Evolutionary conservation across 1,139 yeast species (phyloP), one percentile per base, ranked within the genome.

Genomic region (Pichia terricola): DNA sequence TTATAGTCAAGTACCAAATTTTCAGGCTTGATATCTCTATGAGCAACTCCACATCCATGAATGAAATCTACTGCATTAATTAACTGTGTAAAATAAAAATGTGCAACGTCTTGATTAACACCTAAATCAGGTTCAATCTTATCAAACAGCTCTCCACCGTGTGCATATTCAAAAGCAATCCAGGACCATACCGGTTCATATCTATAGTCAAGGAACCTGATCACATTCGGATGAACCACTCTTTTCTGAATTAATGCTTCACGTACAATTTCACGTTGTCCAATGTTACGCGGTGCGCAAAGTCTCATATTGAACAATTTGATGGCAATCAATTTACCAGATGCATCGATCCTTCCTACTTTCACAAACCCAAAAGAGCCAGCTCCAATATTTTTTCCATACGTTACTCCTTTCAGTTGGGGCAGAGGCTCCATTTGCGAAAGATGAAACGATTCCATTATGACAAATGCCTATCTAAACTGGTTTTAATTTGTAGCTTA

Each of bases 21-120:
- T 57, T 87, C 96, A 0, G 96, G 96, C 58, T 87, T 87, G 46
- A 88, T 83, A 59, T 87, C 95, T 50, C 96, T 63, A 64, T 87
- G 96, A 4, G 94, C 89, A 37, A 87, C 82, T 42, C 91, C 87
- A 41, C 72, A 73, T 3, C 71, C 67, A 58, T 87, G 96, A 37
- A 86, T 58, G 53, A 69, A 77, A 5, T 65, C 67, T 16, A 78
- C 61, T 0, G 82, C 83, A 44, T 71, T 74, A 2, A 78, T 66
- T 48, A 81, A 61, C 51, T 81, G 86, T 40, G 70, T 72, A 57
- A 79, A 81, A 55, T 80, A 81, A 54, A 81, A 75, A 49, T 80
- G 85, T 1, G 84, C 81, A 27, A 81, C 70, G 35, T 77, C 79
- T 45, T 72, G 75, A 46, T 76, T 80, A 1, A 81, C 77, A 2